Conservation (phyloP, 352 stramenopile genomes). For the Globisporangium sylvaticum region DNA sequence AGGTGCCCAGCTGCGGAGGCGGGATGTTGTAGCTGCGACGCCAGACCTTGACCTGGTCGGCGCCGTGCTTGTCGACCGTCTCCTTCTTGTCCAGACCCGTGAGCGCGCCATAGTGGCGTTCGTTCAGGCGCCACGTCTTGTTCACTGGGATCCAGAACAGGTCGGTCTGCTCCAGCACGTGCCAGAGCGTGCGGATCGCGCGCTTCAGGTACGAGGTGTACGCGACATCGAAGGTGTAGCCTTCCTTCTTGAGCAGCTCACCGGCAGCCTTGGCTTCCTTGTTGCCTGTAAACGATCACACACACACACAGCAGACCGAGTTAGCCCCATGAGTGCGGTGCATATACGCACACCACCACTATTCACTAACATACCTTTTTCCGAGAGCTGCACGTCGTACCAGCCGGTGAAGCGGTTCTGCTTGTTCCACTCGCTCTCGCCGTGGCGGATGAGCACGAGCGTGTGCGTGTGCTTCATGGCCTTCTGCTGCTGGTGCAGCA, state of each 20-base stretch:
- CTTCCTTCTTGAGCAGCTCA: constrained; percentile 87
- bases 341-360: background rate
- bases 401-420: constrained; percentile 94
- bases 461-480: constrained; percentile 81
- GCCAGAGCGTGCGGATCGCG: constrained; percentile 93
- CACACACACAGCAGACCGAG: constrained; percentile 1
- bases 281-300: constrained; percentile 42
- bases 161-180: constrained; percentile 92
- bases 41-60: constrained; percentile 95
- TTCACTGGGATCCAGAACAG: constrained; percentile 94
- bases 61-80: constrained; percentile 97
- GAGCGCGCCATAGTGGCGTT: constrained; percentile 98
- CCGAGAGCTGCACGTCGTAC: constrained; percentile 91
- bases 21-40: constrained; percentile 97
- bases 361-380: constrained; percentile 32
- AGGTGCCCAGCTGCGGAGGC: constrained; percentile 90
- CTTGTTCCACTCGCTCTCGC: constrained; percentile 94
- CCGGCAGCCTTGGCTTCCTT: constrained; percentile 89
- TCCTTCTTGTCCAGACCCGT: constrained; percentile 99
- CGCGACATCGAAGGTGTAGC: constrained; percentile 93
- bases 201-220: constrained; percentile 96
- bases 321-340: background rate
- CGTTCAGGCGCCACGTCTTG: constrained; percentile 96
- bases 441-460: constrained; percentile 91
- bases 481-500: constrained; percentile 57